Evolutionary conservation across 1,284 basidiomycete species (phyloP), one percentile per base, ranked within the genome.

Genomic region (Rhodotorula sp.): DNA sequence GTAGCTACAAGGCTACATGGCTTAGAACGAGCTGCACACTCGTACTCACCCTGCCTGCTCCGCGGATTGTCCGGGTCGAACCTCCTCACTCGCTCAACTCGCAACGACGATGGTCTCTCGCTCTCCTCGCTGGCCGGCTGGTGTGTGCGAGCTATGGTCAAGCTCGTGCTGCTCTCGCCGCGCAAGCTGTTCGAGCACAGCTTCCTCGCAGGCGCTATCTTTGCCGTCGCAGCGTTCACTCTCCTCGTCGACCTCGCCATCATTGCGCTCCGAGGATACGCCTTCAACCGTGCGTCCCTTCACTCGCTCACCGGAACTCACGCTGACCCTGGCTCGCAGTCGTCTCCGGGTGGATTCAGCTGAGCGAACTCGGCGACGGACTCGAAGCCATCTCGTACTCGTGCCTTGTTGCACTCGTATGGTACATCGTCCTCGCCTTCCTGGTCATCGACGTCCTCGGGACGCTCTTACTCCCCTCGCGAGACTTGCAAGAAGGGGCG

Each of bases 401-500:
- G 1, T 30, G 62, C 32, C 36, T 68, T 2, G 29, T 55, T 19
- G 32, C 63, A 4, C 36, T 65, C 48, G 1, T 71, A 7, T 71
- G 63, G 63, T 47, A 53, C 39, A 11, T 27, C 24, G 49, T 48
- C 24, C 53, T 59, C 24, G 11, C 59, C 4, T 66, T 53, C 60
- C 66, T 71, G 17, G 51, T 71, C 4, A 6, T 60, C 47, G 70
- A 71, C 44, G 36, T 68, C n/a, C 13, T 65, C n/a, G 7, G 29
- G n/a, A 59, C 59, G 4, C 52, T 68, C 22, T 49, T 67, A 19
- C 53, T 65, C 8, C 47, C 70, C 6, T 66, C 59, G 7, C 48
- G 70, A 3, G 66, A 67, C 47, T 30, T 71, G 15, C 66, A 71
- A n/a, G 56, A 57, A 49, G 70, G 70, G 8, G 32, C 63, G 11